phyloP scores from a whole-genome alignment of 108 stramenopile species.

The Skeletonema grethae region DNA sequence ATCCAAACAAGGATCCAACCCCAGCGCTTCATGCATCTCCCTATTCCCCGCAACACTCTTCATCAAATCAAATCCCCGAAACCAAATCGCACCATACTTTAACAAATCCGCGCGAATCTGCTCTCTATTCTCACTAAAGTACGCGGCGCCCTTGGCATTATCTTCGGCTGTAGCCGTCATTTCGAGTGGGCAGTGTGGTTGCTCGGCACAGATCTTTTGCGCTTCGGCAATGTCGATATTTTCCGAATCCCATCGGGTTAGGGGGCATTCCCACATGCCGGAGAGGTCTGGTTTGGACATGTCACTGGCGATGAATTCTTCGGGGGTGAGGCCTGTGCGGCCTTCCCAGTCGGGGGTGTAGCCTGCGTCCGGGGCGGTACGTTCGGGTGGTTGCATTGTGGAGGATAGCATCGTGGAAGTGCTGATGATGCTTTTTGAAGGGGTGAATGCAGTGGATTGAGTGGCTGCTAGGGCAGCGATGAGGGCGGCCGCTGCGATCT shows the following conservation, averaged over 20 bases:
- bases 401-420: not conserved
- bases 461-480: constrained; percentile 36
- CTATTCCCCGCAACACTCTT: constrained; percentile 72
- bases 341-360: constrained; percentile 81
- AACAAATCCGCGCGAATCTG: constrained; percentile 64
- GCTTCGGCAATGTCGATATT: constrained; percentile 66
- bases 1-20: constrained; percentile 88
- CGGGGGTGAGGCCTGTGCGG: constrained; percentile 56
- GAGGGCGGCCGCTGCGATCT: constrained; percentile 50
- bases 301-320: constrained; percentile 78
- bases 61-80: constrained; percentile 88
- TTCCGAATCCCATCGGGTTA: constrained; percentile 85
- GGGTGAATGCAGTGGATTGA: constrained; percentile 48
- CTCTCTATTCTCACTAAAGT: constrained; percentile 70
- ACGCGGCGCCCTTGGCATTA: constrained; percentile 68
- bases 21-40: constrained; percentile 82
- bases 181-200: constrained; percentile 68
- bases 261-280: constrained; percentile 89
- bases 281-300: constrained; percentile 66
- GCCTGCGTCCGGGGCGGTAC: constrained; percentile 77
- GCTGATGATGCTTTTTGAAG: constrained; percentile 15
- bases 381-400: constrained; percentile 46
- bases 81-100: constrained; percentile 86
- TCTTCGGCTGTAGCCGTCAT: constrained; percentile 61
- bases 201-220: constrained; percentile 55